Conservation (phyloP, 306 rosid species). For the Benincasa hispida region DNA sequence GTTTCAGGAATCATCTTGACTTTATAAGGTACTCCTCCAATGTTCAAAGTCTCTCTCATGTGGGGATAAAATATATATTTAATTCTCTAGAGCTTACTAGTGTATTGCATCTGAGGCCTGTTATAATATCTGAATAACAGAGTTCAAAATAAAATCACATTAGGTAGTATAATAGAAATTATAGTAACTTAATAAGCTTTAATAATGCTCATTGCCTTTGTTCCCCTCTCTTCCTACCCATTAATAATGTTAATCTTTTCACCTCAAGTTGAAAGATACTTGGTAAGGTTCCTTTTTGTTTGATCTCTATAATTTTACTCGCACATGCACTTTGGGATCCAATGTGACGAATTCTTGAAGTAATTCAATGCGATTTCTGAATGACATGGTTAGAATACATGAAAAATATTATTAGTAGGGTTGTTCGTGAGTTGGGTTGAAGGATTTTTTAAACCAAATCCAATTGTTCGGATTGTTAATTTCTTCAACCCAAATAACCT, state of each 20-base stretch:
- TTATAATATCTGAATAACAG: neutral
- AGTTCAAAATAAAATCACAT: neutral
- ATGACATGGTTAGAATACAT: neutral
- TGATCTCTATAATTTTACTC: neutral
- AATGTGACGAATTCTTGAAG: no score
- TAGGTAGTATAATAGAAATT: no score
- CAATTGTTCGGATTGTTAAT: no score
- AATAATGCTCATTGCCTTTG: neutral
- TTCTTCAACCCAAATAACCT: no score
- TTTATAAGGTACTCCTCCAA: neutral
- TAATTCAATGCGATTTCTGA: neutral
- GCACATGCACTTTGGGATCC: neutral
- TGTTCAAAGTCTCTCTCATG: neutral
- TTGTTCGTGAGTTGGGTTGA: no score
- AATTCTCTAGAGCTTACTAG: neutral
- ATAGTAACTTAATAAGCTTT: neutral
- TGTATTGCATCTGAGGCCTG: neutral
- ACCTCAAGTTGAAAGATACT: neutral
- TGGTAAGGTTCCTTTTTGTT: neutral
- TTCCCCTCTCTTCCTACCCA: neutral
- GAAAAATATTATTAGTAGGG: neutral
- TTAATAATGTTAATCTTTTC: neutral
- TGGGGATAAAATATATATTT: constrained; percentile 4
- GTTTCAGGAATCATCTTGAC: constrained; percentile 13
- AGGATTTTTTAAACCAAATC: no score